A percentile compares a stretch with the other conserved stretches of the same genome.
Evolutionary conservation across 2,329 filamentous ascomycete species (phyloP).

Genomic region (Blastomyces percursus): DNA sequence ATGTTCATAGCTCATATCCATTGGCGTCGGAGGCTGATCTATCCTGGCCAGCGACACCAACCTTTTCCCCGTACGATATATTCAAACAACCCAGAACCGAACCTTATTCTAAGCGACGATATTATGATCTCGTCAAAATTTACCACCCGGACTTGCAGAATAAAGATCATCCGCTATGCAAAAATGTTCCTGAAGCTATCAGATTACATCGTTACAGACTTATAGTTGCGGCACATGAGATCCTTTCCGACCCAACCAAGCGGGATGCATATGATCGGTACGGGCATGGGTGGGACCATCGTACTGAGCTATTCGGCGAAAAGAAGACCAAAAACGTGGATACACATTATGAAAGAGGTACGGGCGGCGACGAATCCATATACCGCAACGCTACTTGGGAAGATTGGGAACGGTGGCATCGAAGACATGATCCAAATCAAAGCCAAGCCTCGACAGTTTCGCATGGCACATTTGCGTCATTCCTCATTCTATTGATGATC

Average conservation of each 20-base stretch:
- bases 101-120: slow-evolving; percentile 70
- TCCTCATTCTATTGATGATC: slow-evolving; percentile 60
- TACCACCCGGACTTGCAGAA: slow-evolving; percentile 75
- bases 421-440: slow-evolving; percentile 33
- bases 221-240: slow-evolving; percentile 74
- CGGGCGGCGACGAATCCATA: slow-evolving; percentile 37
- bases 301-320: slow-evolving; percentile 16
- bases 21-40: slow-evolving; percentile 24
- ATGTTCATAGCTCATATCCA: slow-evolving; percentile 20
- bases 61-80: slow-evolving; percentile 76
- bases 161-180: slow-evolving; percentile 33
- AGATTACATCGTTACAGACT: slow-evolving; percentile 84
- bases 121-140: slow-evolving; percentile 85
- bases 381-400: slow-evolving; percentile 88
- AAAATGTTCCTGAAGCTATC: slow-evolving; percentile 46
- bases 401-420: slow-evolving; percentile 81
- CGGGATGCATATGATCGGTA: slow-evolving; percentile 71
- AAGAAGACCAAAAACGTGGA: slow-evolving; percentile 16
- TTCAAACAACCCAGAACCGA: slow-evolving; percentile 52
- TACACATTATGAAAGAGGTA: slow-evolving; percentile 25
- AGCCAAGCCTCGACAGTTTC: slow-evolving; percentile 41
- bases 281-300: slow-evolving; percentile 65
- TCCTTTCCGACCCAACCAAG: slow-evolving; percentile 71
- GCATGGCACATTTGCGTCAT: slow-evolving; percentile 63
- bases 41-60: slow-evolving; percentile 34